phyloP scores from a whole-genome alignment of 305 asterid species.

The Solanum aculeatissimum region DNA sequence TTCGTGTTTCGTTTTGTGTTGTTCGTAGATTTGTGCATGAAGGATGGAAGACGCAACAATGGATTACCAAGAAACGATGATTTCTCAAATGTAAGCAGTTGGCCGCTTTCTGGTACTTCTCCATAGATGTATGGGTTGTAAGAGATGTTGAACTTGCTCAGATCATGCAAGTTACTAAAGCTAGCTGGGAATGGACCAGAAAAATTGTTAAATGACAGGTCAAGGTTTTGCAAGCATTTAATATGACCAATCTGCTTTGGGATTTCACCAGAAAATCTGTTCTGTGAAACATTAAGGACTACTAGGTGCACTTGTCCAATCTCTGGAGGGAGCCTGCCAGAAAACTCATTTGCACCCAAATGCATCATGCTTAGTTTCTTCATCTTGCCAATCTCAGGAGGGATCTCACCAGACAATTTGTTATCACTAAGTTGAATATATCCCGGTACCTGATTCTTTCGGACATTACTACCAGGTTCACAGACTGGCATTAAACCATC shows the following conservation, averaged over 20 bases:
- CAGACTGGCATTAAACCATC: constrained; percentile 48
- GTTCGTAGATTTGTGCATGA: constrained; percentile 31
- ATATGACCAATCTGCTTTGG: constrained; percentile 47
- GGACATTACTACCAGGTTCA: constrained; percentile 29
- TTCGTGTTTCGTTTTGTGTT: neutral
- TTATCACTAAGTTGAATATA: constrained; percentile 63
- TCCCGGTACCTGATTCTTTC: constrained; percentile 38
- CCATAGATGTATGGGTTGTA: constrained; percentile 61
- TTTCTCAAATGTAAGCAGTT: constrained; percentile 45
- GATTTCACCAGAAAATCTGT: constrained; percentile 43
- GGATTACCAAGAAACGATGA: constrained; percentile 60
- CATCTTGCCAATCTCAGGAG: constrained; percentile 44
- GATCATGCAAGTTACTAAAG: constrained; percentile 38
- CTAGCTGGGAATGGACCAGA: constrained; percentile 50
- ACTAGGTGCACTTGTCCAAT: constrained; percentile 32
- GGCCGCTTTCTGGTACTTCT: constrained; percentile 38
- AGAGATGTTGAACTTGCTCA: constrained; percentile 60
- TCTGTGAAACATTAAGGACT: constrained; percentile 37
- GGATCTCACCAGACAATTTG: constrained; percentile 45
- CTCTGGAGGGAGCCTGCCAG: constrained; percentile 36
- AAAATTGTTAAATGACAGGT: constrained; percentile 58
- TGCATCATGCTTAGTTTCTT: constrained; percentile 47
- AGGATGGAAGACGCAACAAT: constrained; percentile 36
- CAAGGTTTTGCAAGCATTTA: constrained; percentile 55
- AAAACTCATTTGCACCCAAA: constrained; percentile 34